Conservation (phyloP, 2,329 filamentous ascomycete species). For the Fusarium solani-melongenae region DNA sequence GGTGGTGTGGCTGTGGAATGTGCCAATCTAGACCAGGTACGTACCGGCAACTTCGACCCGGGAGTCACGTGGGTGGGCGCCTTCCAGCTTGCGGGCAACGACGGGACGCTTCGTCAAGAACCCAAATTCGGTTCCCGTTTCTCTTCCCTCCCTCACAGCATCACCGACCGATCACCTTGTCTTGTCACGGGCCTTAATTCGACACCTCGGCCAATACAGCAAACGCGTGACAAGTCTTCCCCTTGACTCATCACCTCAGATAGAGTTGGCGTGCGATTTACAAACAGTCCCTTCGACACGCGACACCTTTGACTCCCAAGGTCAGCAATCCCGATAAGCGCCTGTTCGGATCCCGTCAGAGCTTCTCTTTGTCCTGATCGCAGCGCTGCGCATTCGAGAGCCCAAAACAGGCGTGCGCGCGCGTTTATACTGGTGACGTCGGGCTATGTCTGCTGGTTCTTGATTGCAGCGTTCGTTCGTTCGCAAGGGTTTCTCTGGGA, state of each 20-base stretch:
- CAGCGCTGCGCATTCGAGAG: slow-evolving; percentile 11
- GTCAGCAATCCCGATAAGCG: slow-evolving; percentile 8
- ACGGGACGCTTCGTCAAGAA: slow-evolving; percentile 11
- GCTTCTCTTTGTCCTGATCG: slow-evolving; percentile 12
- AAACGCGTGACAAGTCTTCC: background rate
- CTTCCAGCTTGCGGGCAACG: slow-evolving; percentile 10
- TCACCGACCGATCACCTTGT: background rate
- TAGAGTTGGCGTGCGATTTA: slow-evolving; percentile 10
- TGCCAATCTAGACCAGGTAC: too few species aligned
- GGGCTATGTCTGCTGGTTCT: slow-evolving; percentile 34
- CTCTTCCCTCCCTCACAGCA: background rate
- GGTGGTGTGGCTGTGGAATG: background rate
- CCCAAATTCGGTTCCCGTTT: background rate
- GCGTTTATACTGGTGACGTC: slow-evolving; percentile 27
- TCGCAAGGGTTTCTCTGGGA: slow-evolving; percentile 39
- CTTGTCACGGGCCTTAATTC: background rate
- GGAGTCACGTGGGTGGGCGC: slow-evolving; percentile 22
- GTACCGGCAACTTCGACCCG: slow-evolving; percentile 4
- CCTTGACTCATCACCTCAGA: background rate
- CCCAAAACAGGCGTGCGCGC: slow-evolving; percentile 11
- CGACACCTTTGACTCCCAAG: slow-evolving; percentile 7
- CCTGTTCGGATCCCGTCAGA: slow-evolving; percentile 4
- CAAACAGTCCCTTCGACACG: slow-evolving; percentile 7
- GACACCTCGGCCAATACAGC: background rate
- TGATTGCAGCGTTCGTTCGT: slow-evolving; percentile 22